Evolutionary conservation across 495 filamentous ascomycete species (phyloP).

Genomic region (Cudoniella acicularis): DNA sequence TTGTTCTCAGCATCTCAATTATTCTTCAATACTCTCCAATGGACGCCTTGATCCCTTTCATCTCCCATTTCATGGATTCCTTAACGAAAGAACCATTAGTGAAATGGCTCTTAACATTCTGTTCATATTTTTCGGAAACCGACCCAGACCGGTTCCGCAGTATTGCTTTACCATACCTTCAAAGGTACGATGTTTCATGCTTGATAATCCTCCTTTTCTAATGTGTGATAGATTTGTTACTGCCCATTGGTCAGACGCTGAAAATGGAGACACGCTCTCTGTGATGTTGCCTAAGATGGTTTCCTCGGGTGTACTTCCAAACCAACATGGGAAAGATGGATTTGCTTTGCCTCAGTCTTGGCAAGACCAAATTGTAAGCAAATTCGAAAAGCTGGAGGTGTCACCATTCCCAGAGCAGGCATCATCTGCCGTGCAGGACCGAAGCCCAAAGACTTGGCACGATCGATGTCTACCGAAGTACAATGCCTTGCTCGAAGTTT

Average conservation of each 20-base stretch:
- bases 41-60: constrained; percentile 67
- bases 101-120: constrained; percentile 77
- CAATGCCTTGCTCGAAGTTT: constrained; percentile 46
- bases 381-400: constrained; percentile 53
- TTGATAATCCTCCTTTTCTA: not conserved
- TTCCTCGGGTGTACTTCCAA: constrained; percentile 44
- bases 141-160: constrained; percentile 71
- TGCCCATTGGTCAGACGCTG: constrained; percentile 61
- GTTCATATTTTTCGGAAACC: constrained; percentile 69
- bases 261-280: constrained; percentile 63
- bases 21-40: constrained; percentile 73
- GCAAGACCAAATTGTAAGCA: constrained; percentile 64
- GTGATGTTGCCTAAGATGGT: constrained; percentile 66
- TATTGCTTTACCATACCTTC: constrained; percentile 74
- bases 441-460: constrained; percentile 45
- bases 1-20: constrained; percentile 62
- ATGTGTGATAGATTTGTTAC: constrained; percentile 56
- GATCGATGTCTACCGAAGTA: constrained; percentile 53
- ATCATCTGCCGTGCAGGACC: constrained; percentile 18
- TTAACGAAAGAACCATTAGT: constrained; percentile 60
- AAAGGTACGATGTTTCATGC: constrained; percentile 48
- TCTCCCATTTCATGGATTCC: constrained; percentile 58
- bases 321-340: constrained; percentile 46
- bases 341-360: constrained; percentile 61
- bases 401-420: constrained; percentile 54